Base-by-base conservation (phyloP, 306 rosid genomes). In the Crotalaria pallida region DNA sequence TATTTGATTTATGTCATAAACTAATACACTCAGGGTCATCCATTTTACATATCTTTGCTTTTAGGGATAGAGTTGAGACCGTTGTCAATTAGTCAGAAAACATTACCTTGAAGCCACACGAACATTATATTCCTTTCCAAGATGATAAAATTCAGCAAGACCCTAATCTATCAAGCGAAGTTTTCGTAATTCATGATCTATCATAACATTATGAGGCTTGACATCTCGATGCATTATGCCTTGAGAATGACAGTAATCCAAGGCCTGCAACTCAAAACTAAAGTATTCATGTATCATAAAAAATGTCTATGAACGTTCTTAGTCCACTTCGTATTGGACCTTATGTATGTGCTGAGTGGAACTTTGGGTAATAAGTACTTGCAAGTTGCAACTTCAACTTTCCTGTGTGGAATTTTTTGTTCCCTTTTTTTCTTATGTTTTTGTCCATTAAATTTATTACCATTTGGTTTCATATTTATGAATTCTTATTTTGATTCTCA, bases 91-190 rank as follows among this genome's bases (percentile, higher is more conserved):
- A 27, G 26, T 43, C 38, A 4, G 33, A 38, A 40, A 72, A 13
- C 63, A 62, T 64, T 81, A 88, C 96, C 96, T 90, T 29, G 96
- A 90, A 41, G 96, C 96, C 67, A 90, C 96, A 70, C 95, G 95
- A 40, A 90, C 96, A 73, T 90, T 90, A 55, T 90, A 90, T 68
- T 90, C 96, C 84, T 90, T 90, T 62, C 89, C 90, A 66, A 95
- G 96, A 72, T 90, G 96, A 78, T 90, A 90, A 81, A 88, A 88
- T 79, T 90, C 96, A 27, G 96, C 96, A 45, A 88, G 96, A 64
- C 96, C 96, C 96, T 92, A 90, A 64, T 90, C 96, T 83, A 90
- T 90, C 86, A 90, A 65, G 79, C 95, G 96, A 40, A 90, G 96
- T 80, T 90, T 90, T 23, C 92, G 92, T 77, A 88, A 76, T 72